Base-by-base conservation (phyloP, 257 asterid genomes). In the Coffea eugenioides region DNA sequence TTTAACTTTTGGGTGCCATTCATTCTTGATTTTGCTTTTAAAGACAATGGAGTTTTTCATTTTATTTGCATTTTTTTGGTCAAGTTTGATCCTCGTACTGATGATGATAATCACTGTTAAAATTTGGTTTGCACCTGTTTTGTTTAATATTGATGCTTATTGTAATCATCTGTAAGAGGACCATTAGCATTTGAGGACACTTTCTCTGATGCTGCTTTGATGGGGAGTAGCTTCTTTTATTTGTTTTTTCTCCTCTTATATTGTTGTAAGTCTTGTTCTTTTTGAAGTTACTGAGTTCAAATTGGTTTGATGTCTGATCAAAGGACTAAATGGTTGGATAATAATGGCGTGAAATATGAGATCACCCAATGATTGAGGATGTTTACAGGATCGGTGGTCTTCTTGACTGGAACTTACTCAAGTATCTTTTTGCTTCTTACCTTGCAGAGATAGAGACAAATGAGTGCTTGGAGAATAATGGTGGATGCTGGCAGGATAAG, bases 401-500 rank as follows among this genome's bases (percentile, higher is more conserved):
- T 49, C 3, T 46, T 25, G 31, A 4, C 8, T 21, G 25, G 21
- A 61, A 69, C 8, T 45, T 41, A 71, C 74, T 81, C 51, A 80
- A 77, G 68, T 68, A 77, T n/a, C 73, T 69, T 8, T 64, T 67
- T 78, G 57, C 75, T 62, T 77, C 61, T 78, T 52, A 65, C 77
- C 25, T 76, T 74, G 68, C 90, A 96, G 99, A 89, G 79, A 84
- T 96, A 83, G 91, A 96, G 87, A 96, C 99, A 83, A 94, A 94
- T 61, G 97, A 96, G 84, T 96, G 99, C 80, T 77, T 91, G 74
- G 88, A 84, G 78, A 88, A 93, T 89, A 94, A 96, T 79, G 99
- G 99, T 4, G 99, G 99, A 71, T 96, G 98, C 90, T 96, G 99
- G 99, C 92, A 94, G 79, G 98, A 96, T 82, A 88, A 82, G 79